Evolutionary conservation across 495 filamentous ascomycete genomes (phyloP).

Genomic region (Penicillium robsamsonii): DNA sequence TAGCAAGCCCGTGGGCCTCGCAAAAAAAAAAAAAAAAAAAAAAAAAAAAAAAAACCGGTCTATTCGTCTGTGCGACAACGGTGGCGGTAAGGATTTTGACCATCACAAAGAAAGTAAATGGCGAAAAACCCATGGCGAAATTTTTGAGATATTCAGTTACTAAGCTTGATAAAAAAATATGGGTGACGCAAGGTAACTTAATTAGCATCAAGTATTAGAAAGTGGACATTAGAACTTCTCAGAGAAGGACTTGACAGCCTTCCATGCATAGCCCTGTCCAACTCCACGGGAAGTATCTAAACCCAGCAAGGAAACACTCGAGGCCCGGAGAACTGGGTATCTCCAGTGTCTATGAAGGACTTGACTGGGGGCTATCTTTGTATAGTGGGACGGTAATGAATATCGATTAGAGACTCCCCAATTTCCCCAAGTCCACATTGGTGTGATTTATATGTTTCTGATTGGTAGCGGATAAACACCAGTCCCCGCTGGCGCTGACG

Average conservation of each 20-base stretch:
- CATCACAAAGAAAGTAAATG: constrained; percentile 3
- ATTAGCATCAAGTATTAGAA: constrained; percentile 3
- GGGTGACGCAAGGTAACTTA: neutral
- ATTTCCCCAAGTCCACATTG: constrained; percentile 14
- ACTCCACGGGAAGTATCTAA: constrained; percentile 13
- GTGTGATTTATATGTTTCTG: neutral
- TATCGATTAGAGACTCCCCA: constrained; percentile 12
- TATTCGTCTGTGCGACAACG: constrained; percentile 18
- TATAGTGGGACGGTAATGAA: constrained; percentile 4
- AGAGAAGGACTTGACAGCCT: constrained; percentile 30
- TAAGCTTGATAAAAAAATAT: neutral
- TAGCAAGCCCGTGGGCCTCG: constrained; percentile 9
- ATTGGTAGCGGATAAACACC: constrained; percentile 23
- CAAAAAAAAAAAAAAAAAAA: constrained; percentile 2
- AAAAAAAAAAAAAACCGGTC: constrained; percentile 3
- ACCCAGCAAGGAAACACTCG: constrained; percentile 1
- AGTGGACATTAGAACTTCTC: constrained; percentile 20
- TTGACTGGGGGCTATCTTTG: neutral
- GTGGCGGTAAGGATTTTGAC: constrained; percentile 14
- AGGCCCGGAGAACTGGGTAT: neutral
- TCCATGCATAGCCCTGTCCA: constrained; percentile 30
- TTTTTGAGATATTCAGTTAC: neutral
- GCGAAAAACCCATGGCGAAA: neutral
- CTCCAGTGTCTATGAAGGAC: neutral
- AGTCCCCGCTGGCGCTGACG: constrained; percentile 20